A percentile compares a stretch with the other conserved stretches of the same genome.
These are phyloP conservation scores for Colletotrichum cuscutae DNA, from an alignment of 2,329 filamentous ascomycete genomes.

Conservation along the genomic window DNA sequence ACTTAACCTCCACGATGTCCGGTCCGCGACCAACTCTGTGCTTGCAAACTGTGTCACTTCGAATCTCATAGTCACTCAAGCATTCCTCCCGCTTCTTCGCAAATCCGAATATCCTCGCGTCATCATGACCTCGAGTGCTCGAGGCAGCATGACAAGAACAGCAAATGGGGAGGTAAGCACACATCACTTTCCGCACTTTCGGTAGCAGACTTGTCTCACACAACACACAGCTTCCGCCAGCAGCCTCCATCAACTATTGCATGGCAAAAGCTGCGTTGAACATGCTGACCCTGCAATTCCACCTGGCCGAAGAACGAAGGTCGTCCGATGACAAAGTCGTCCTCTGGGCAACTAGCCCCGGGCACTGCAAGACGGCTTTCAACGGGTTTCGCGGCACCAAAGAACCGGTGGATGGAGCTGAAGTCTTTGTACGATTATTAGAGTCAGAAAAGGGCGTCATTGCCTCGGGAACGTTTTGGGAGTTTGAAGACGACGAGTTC, in stretches of 20 bases:
- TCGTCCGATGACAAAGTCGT: neutral
- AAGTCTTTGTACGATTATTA: neutral
- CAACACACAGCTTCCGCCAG: neutral
- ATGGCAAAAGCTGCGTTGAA: neutral
- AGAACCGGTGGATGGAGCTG: neutral
- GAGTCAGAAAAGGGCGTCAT: neutral
- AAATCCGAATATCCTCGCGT: neutral
- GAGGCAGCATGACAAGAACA: neutral
- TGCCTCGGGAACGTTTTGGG: neutral
- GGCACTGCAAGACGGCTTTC: conserved; percentile 7
- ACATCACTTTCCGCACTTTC: neutral
- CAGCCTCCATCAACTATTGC: neutral
- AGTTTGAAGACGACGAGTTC: neutral
- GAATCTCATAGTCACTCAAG: neutral
- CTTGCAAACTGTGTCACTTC: neutral
- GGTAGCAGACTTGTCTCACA: neutral
- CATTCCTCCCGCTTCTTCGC: neutral
- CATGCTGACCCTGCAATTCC: neutral
- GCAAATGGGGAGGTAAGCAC: neutral
- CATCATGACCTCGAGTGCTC: neutral
- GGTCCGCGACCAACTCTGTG: neutral
- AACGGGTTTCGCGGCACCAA: neutral
- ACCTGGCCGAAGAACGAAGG: neutral
- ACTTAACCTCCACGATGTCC: neutral
- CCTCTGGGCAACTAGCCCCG: neutral